Base-by-base conservation (phyloP, 176 grass and related monocot genomes). In the Juncus effusus region DNA sequence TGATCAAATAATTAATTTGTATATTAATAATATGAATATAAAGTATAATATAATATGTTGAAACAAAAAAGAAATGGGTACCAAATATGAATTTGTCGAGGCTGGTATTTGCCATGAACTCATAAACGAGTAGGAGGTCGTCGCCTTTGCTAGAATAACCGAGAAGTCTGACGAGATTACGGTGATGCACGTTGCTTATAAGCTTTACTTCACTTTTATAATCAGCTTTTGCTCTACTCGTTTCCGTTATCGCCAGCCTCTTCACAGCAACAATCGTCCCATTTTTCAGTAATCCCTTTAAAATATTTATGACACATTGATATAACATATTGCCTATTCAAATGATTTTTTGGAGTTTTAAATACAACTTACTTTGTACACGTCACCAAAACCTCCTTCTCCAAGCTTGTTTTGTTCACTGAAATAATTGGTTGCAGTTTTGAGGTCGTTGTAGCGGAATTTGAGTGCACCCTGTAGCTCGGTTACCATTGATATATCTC, bases 41-140 rank as follows among this genome's bases (percentile, higher is more conserved):
- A 28, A 28, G 19, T 28, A 28, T 28, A 28, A 28, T 28, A 28
- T 28, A 28, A 28, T n/a, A 58, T 6, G 36, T 56, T 7, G 49
- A 40, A 54, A 56, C 12, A 62, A 62, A 40, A 75, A 50, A 28
- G 19, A 38, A 38, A 15, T 15, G 38, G 50, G 44, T 88, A 89
- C 85, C 85, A 8, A 83, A 95, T 54, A 95, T 78, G 76, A 89
- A 86, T 70, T 86, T 95, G 42, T 95, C 86, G 10, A 95, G 90
- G 80, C 86, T 95, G 69, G 77, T 75, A 63, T 95, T 95, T 49
- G 83, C 90, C 90, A 89, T 95, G 67, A 86, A 95, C 84, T 95
- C 90, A 60, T 95, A 89, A 60, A 95, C 90, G 65, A 95, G 85
- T 28, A 95, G 58, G 69, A 80, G 84, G 56, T 83, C 57, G 3